phyloP scores from a whole-genome alignment of 345 rosid species.

The Pugionium cornutum region DNA sequence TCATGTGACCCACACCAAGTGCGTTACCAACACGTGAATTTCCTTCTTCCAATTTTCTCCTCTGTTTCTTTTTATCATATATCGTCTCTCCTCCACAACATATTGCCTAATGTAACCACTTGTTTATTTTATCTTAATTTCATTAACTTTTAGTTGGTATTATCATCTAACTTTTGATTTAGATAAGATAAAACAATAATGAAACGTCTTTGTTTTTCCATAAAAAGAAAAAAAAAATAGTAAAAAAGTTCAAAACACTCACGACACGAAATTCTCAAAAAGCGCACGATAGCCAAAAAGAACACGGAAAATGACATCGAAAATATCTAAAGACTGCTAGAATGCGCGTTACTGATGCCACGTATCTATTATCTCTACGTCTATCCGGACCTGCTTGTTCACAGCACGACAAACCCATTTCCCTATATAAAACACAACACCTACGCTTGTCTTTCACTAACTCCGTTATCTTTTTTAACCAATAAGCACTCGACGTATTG shows the following conservation, averaged over 20 bases:
- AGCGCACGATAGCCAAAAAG: slow-evolving; percentile 34
- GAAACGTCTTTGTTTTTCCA: slow-evolving; percentile 41
- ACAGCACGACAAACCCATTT: not conserved
- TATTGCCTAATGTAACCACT: not conserved
- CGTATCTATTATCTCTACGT: no score
- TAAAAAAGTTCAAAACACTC: slow-evolving; percentile 31
- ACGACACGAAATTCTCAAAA: slow-evolving; percentile 26
- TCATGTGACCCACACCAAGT: slow-evolving; percentile 51
- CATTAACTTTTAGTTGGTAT: not conserved
- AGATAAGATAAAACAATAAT: slow-evolving; percentile 19
- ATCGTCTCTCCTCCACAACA: not conserved
- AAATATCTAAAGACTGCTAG: not conserved
- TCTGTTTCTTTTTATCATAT: not conserved
- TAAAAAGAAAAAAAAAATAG: slow-evolving; percentile 36
- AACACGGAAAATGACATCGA: not conserved
- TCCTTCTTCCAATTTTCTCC: slow-evolving; percentile 16
- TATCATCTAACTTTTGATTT: not conserved
- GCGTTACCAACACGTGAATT: slow-evolving; percentile 48
- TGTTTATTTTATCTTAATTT: not conserved
- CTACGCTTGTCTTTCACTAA: no score
- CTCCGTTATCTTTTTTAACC: not conserved
- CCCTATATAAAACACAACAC: not conserved
- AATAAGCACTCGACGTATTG: not conserved
- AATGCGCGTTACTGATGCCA: not conserved
- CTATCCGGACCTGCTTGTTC: not conserved